Base-by-base conservation (phyloP, 2,329 filamentous ascomycete species). In the Apiospora phragmitis region DNA sequence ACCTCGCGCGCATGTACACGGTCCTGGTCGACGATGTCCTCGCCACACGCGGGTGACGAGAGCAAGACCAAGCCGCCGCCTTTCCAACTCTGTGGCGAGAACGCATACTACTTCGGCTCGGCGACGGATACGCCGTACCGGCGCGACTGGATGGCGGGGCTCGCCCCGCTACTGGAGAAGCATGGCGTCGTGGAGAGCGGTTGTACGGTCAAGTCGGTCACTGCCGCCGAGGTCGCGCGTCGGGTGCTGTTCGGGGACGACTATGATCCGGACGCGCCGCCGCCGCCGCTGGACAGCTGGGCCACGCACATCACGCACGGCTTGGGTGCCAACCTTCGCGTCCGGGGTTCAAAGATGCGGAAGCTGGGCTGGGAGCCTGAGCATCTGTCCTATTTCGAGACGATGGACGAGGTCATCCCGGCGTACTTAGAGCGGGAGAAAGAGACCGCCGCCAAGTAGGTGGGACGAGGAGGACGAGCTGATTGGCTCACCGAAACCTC, bases 71-170 rank as follows among this genome's bases (percentile, higher is more conserved):
- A 43, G 7, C 66, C 26, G 38, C 65, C 29, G 7, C 66, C 66
- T 9, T 68, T 68, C 43, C 66, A 43, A 18, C 29, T 68, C 21
- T 68, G 66, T 43, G 66, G 66, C 8, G 26, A 43, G 16, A 70
- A 72, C 29, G 74, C 74, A 2, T 74, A 75, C 51, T 75, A 75
- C 68, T 75, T 75, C 32, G 70, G 59, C 35, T 62, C 62, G 1
- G 70, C 65, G n/a, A 71, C 72, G 49, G 68, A 73, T 43, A 29
- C 66, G 3, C 49, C 74, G 2, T 66, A 69, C 6, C 74, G 73
- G 14, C 42, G 65, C 16, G 67, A 74, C 6, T 72, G 72, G 24
- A 72, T 72, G 70, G 11, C 26, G 9, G 59, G 24, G 4, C 65
- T 75, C 18, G 68, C 59, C 18, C 68, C 73, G 6, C 67, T 74